These are phyloP conservation scores for Mortierella polycephala DNA, from an alignment of 371 early-diverging fungal species.

Conservation along the genomic window DNA sequence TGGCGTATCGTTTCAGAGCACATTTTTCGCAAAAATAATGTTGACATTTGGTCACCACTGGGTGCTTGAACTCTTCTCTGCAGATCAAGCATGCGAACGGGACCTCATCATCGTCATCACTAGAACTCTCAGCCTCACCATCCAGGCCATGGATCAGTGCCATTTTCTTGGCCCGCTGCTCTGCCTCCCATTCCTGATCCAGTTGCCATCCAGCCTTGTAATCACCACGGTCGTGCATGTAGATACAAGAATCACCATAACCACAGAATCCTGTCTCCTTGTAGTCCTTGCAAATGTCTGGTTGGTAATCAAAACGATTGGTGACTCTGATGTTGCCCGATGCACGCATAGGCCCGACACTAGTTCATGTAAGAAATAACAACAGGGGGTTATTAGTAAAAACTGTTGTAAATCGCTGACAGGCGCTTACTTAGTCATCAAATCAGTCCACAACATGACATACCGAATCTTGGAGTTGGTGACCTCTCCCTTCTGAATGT, in stretches of 20 bases:
- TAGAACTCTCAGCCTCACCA: slow-evolving; percentile 64
- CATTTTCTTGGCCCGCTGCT: slow-evolving; percentile 70
- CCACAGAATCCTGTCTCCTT: slow-evolving; percentile 96
- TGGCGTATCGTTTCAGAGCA: slow-evolving; percentile 82
- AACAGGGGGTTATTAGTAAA: slow-evolving; percentile 1
- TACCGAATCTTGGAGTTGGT: slow-evolving; percentile 61
- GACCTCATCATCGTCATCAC: slow-evolving; percentile 74
- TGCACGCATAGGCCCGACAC: slow-evolving; percentile 89
- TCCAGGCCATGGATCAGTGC: slow-evolving; percentile 59
- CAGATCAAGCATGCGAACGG: slow-evolving; percentile 97
- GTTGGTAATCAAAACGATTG: slow-evolving; percentile 94
- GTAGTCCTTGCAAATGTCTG: slow-evolving; percentile 99
- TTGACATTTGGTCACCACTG: slow-evolving; percentile 90
- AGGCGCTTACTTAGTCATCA: background rate
- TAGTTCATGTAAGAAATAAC: background rate
- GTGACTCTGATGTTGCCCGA: slow-evolving; percentile 89
- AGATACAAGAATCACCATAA: slow-evolving; percentile 97
- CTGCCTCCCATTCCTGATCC: slow-evolving; percentile 94
- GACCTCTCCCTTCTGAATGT: slow-evolving; percentile 69
- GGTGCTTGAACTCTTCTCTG: slow-evolving; percentile 83
- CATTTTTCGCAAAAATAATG: slow-evolving; percentile 98
- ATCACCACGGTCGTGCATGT: slow-evolving; percentile 97
- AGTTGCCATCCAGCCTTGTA: slow-evolving; percentile 97
- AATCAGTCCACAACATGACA: slow-evolving; percentile 1
- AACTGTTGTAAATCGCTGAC: background rate